Percentiles rank a stretch among this genome's conserved stretches.
These are phyloP conservation scores for Fonsecaea multimorphosa DNA, from an alignment of 2,329 filamentous ascomycete genomes.

Conservation along the genomic window DNA sequence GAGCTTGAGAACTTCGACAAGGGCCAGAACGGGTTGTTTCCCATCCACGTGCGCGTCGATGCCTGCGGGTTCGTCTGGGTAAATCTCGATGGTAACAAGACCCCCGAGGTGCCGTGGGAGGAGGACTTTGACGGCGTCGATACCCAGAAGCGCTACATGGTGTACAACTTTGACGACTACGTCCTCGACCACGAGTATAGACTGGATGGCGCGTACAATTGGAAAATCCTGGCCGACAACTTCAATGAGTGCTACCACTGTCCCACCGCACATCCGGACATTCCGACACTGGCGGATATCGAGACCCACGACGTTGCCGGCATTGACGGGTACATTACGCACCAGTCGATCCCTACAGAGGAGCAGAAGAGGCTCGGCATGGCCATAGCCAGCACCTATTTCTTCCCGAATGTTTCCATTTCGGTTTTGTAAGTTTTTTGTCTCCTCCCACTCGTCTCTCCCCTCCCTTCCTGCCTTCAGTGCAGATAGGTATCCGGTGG, in stretches of 20 bases:
- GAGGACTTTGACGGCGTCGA: constrained; percentile 43
- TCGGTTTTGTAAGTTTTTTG: constrained; percentile 34
- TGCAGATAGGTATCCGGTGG: no score
- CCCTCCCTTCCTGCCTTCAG: background rate
- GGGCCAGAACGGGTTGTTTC: constrained; percentile 61
- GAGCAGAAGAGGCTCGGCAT: constrained; percentile 31
- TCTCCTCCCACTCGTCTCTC: background rate
- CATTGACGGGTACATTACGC: constrained; percentile 61
- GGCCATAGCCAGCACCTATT: constrained; percentile 36
- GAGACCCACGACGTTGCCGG: constrained; percentile 61
- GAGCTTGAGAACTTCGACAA: constrained; percentile 64
- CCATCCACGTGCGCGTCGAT: constrained; percentile 36
- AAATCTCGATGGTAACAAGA: constrained; percentile 32
- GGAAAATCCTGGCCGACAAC: constrained; percentile 40
- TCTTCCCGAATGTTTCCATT: constrained; percentile 38
- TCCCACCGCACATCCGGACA: constrained; percentile 63
- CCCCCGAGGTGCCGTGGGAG: constrained; percentile 34
- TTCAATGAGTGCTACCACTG: constrained; percentile 60
- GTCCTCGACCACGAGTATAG: constrained; percentile 52
- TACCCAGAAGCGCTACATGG: constrained; percentile 55
- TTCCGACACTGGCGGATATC: constrained; percentile 60
- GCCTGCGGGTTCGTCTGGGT: constrained; percentile 37
- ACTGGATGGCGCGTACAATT: constrained; percentile 38
- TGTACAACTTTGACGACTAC: constrained; percentile 61
- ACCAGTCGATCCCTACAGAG: constrained; percentile 51